Evolutionary conservation across 2,329 filamentous ascomycete species (phyloP), one percentile per base, ranked within the genome.

Genomic region (Venturia effusa): DNA sequence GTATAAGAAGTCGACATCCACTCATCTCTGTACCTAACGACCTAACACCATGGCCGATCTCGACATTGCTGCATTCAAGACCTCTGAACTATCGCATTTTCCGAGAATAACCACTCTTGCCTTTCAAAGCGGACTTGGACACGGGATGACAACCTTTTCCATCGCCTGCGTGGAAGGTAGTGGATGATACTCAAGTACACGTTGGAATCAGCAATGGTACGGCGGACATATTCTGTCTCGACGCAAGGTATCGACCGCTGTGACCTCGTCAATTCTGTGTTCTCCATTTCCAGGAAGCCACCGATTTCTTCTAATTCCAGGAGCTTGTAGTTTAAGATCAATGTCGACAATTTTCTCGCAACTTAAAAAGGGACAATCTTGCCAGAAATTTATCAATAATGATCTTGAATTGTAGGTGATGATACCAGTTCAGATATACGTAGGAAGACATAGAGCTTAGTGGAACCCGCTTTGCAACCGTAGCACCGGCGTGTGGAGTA

Each of bases 81-180:
- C 51, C 30, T 32, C 51, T 6, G 27, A 57, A 19, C 51, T 57
- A 2, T 19, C 51, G 3, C 51, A 57, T 2, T 57, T 57, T 30
- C 30, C 51, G 8, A 57, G 5, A 10, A 57, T 57, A 34, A 57
- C 51, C 51, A 57, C 51, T 11, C 10, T 34, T 4, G 39, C 60
- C 27, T 62, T 45, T 37, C 41, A 51, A 51, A 45, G 32, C 8
- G 60, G 60, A 10, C 27, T 62, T 11, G 60, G 60, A 27, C 60
- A 62, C 37, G 4, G 4, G 8, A 4, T 10, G 8, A 11, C 3
- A 4, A 39, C 2, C 8, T 11, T 10, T 10, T 39, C 4, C 37
- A 39, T 5, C 37, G 2, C 37, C 37, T 39, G 2, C 8, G 3
- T 11, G 3, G 34, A 37, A 37, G 34, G 34, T 17, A 45, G 41